Evolutionary conservation across 148 eudicot species (phyloP), one percentile per base, ranked within the genome.

Genomic region (Camellia granthamiana): DNA sequence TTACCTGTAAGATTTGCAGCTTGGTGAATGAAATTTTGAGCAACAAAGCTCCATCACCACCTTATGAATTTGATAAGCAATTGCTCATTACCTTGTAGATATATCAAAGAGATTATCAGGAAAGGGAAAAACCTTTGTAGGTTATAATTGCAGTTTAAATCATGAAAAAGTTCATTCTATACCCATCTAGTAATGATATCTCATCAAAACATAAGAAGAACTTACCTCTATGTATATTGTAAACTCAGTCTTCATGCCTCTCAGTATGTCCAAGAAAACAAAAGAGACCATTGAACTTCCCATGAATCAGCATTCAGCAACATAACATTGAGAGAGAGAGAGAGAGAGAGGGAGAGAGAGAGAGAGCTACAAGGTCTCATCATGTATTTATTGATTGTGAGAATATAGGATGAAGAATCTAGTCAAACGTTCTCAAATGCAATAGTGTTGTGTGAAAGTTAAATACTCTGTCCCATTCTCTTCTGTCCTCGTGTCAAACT

Each of bases 401-500:
- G 8, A 18, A 43, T 59, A 59, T 12, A 76, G 78, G 10, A 19
- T 18, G 54, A 59, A 42, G 67, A 61, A 76, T 76, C 68, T 60
- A 6, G 68, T 76, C 52, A 44, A 76, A 11, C 60, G 43, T 61
- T 42, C 10, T 43, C 4, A 59, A 59, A 43, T 41, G 21, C 43
- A 7, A 56, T 23, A 30, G 52, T 59, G 78, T 16, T 76, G 14
- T 76, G 54, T 42, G 23, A 1, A 30, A 30, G 38, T 30, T 30
- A 30, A 30, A 30, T 30, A 30, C 38, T 30, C 38, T 30, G 38
- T 30, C 38, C 38, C 38, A 23, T 0, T 30, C 38, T 30, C 38
- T 30, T 30, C 38, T 30, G 38, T 30, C 38, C 38, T 30, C 38
- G 38, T 30, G 38, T 30, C 38, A 30, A 30, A 30, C 38, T 30